These are phyloP conservation scores for Pichia cactophila DNA, from an alignment of 1,139 yeast genomes.

Conservation along the genomic window DNA sequence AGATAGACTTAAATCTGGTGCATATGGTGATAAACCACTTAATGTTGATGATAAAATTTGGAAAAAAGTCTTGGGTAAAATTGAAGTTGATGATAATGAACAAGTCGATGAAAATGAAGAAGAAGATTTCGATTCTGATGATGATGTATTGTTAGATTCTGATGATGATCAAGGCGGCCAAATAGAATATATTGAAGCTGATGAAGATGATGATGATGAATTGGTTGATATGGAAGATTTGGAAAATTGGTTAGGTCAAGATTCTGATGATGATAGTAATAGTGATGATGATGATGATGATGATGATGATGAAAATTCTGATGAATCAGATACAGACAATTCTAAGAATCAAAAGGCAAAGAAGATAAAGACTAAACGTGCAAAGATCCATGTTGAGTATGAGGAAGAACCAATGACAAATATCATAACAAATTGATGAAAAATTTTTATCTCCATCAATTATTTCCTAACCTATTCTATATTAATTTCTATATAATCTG, in stretches of 20 bases:
- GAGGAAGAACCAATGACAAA: slow-evolving; percentile 40
- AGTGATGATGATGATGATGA: slow-evolving; percentile 26
- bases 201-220: slow-evolving; percentile 71
- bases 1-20: slow-evolving; percentile 93
- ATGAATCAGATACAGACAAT: slow-evolving; percentile 17
- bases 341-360: slow-evolving; percentile 27
- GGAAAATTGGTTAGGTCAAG: slow-evolving; percentile 76
- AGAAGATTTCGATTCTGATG: slow-evolving; percentile 36
- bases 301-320: slow-evolving; percentile 27
- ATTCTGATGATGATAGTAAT: slow-evolving; percentile 37
- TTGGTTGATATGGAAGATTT: slow-evolving; percentile 86
- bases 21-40: slow-evolving; percentile 94
- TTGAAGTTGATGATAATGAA: slow-evolving; percentile 46
- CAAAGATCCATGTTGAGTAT: slow-evolving; percentile 74
- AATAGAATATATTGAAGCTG: slow-evolving; percentile 74
- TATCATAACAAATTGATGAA: slow-evolving; percentile 13
- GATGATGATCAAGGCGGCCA: slow-evolving; percentile 58
- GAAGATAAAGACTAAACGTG: slow-evolving; percentile 43
- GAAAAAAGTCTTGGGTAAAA: slow-evolving; percentile 84
- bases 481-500: background rate
- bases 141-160: slow-evolving; percentile 24
- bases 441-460: background rate
- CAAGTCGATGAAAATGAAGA: slow-evolving; percentile 52
- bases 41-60: slow-evolving; percentile 94
- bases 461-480: background rate